These are phyloP conservation scores for Diaporthe citriasiana DNA, from an alignment of 2,329 filamentous ascomycete species.

Conservation along the genomic window DNA sequence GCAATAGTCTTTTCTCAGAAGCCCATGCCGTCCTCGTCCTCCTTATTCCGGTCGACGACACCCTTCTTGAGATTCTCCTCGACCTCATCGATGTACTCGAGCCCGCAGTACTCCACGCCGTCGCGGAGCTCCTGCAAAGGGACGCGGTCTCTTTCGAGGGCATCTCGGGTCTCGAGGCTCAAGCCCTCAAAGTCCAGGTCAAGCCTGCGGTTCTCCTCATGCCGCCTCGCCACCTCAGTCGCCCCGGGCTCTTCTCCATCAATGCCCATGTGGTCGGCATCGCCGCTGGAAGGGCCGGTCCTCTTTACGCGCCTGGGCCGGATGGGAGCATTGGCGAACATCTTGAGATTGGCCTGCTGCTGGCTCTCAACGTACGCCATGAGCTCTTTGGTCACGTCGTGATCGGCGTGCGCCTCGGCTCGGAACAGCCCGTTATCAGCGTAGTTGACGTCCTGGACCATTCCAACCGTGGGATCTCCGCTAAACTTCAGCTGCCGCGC, in stretches of 20 bases:
- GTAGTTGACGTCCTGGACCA: slow-evolving; percentile 69
- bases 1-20: slow-evolving; percentile 7
- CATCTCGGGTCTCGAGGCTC: slow-evolving; percentile 37
- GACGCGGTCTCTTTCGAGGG: slow-evolving; percentile 41
- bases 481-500: slow-evolving; percentile 58
- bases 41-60: slow-evolving; percentile 28
- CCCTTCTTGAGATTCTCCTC: slow-evolving; percentile 30
- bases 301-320: slow-evolving; percentile 16
- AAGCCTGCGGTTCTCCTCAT: slow-evolving; percentile 39
- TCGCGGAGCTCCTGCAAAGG: slow-evolving; percentile 26
- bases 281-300: background rate
- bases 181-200: slow-evolving; percentile 44
- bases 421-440: slow-evolving; percentile 60
- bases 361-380: slow-evolving; percentile 57
- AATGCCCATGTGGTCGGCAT: background rate
- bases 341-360: slow-evolving; percentile 59
- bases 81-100: slow-evolving; percentile 38
- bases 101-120: slow-evolving; percentile 30
- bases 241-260: background rate
- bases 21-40: slow-evolving; percentile 42
- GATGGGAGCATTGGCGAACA: slow-evolving; percentile 33
- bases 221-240: slow-evolving; percentile 17
- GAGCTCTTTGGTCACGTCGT: slow-evolving; percentile 60
- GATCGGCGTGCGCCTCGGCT: slow-evolving; percentile 62
- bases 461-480: slow-evolving; percentile 64